A percentile compares a stretch with the other conserved stretches of the same genome.
These are phyloP conservation scores for Nasturtium officinale DNA, from an alignment of 345 rosid genomes.

Conservation along the genomic window DNA sequence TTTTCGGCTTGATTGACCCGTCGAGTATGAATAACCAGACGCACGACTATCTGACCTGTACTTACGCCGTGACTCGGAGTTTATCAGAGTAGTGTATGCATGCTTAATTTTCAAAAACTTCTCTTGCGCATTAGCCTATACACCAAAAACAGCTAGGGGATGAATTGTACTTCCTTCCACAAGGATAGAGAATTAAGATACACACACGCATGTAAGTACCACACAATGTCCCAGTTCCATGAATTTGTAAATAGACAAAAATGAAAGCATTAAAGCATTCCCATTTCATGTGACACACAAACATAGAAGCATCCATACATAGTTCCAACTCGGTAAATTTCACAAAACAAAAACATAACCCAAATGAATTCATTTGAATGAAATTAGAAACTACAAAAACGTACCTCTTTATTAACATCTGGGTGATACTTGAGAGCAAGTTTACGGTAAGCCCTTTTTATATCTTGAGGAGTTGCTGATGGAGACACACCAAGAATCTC, in stretches of 20 bases:
- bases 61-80: constrained; percentile 66
- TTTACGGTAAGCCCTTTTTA: constrained; percentile 93
- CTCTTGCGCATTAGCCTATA: constrained; percentile 78
- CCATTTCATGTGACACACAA: too few species aligned
- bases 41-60: constrained; percentile 51
- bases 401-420: constrained; percentile 91
- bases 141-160: constrained; percentile 22
- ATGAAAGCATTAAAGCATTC: background rate
- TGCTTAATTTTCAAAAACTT: constrained; percentile 54
- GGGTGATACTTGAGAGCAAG: constrained; percentile 96
- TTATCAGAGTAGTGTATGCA: constrained; percentile 63
- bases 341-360: background rate
- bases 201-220: constrained; percentile 5
- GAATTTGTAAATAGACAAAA: background rate
- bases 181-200: background rate
- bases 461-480: constrained; percentile 75
- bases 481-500: constrained; percentile 82
- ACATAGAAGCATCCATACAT: too few species aligned
- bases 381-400: background rate
- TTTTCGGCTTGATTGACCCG: constrained; percentile 49
- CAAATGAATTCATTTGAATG: background rate
- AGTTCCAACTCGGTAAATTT: background rate
- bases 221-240: background rate
- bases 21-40: constrained; percentile 65
- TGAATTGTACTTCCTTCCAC: background rate